Evolutionary conservation across 139 green algal genomes (phyloP), one percentile per base, ranked within the genome.

Genomic region (Zygnema circumcarinatum): DNA sequence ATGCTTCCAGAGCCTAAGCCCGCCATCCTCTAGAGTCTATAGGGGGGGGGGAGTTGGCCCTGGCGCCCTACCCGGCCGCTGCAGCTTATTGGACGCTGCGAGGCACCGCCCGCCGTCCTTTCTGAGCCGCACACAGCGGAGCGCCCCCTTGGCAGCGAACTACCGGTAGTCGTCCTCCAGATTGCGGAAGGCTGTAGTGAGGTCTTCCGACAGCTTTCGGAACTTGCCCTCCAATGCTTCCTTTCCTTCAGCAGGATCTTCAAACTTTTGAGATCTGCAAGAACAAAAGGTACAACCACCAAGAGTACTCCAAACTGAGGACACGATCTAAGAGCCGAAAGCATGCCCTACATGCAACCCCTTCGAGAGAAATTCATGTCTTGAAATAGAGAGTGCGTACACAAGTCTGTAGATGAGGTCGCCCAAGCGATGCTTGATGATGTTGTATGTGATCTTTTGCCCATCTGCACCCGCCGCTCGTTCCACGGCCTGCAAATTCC

Each of bases 91-190:
- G n/a, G n/a, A n/a, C n/a, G n/a, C n/a, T n/a, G n/a, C n/a, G n/a
- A n/a, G n/a, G n/a, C n/a, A n/a, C n/a, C n/a, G n/a, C n/a, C n/a
- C n/a, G n/a, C n/a, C n/a, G n/a, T n/a, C n/a, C n/a, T n/a, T n/a
- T n/a, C n/a, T n/a, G n/a, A n/a, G n/a, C n/a, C n/a, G n/a, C n/a
- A n/a, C n/a, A n/a, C n/a, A n/a, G n/a, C n/a, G n/a, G n/a, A n/a
- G n/a, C n/a, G n/a, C n/a, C n/a, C n/a, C n/a, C n/a, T n/a, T n/a
- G n/a, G n/a, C n/a, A n/a, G n/a, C n/a, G n/a, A n/a, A n/a, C n/a
- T 78, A 98, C 53, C 96, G 86, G 93, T 96, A 98, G 86, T 98
- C 96, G 84, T 99, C 97, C 92, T 99, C 96, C n/a, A 99, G 92
- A 20, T 87, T 74, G 33, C 95, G 91, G 94, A 99, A 99, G 33